Base-by-base conservation (phyloP, 306 rosid genomes). In the Alnus glutinosa region DNA sequence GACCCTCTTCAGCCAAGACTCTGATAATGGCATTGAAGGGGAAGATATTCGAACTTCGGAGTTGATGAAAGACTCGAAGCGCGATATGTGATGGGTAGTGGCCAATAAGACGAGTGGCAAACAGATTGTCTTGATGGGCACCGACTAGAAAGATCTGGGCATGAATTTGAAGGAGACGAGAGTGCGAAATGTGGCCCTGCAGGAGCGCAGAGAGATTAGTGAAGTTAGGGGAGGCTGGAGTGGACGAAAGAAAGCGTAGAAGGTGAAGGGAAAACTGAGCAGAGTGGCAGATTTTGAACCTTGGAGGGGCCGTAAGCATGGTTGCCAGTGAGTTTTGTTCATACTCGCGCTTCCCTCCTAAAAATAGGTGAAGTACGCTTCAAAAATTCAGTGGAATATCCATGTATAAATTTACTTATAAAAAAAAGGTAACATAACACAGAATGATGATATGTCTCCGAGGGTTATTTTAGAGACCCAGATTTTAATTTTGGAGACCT, bases 61-160 rank as follows among this genome's bases (percentile, higher is more conserved):
- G 92, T 18, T 58, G 82, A 79, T 51, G 79, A 55, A 90, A 82
- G 67, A 88, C 80, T 3, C 75, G 59, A 28, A 87, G 82, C 28
- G 89, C 85, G 2, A 77, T 10, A 11, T 6, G 75, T 23, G 85
- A 75, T n/a, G 89, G 90, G 83, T 88, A 90, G 8, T 84, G 87
- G 46, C 91, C 89, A 36, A 90, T 88, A 54, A 90, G 94, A 47
- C 94, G 94, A 5, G 92, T 89, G 18, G 88, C 90, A 15, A 87
- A 78, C 69, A 89, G 80, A 74, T 90, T 81, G 85, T 90, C 74
- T 52, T 89, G 89, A 78, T 90, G 89, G 32, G 90, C 89, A 5
- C 86, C 89, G 0, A 85, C 4, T 46, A 64, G 89, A 32, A 87
- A 74, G 68, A 89, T 36, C 75, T 61, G 88, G 62, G 90, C 84